These are phyloP conservation scores for Oenanthe sinensis DNA, from an alignment of 129 eudicot species.

Conservation along the genomic window DNA sequence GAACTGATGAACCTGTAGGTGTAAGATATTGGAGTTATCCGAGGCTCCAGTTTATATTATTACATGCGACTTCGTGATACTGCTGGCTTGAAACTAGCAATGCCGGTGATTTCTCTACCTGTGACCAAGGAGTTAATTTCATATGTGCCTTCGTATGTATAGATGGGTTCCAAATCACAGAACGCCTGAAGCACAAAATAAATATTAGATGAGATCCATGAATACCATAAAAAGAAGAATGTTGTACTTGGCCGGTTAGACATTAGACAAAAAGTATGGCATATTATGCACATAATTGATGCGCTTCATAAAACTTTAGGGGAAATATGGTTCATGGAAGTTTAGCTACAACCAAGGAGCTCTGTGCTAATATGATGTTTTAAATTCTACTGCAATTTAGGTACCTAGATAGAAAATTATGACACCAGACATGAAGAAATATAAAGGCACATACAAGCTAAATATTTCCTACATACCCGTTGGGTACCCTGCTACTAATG, in stretches of 20 bases:
- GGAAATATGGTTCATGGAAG: background rate
- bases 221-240: background rate
- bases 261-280: too few species aligned
- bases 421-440: background rate
- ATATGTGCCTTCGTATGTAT: constrained; percentile 92
- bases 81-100: constrained; percentile 88
- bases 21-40: background rate
- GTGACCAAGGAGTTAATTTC: constrained; percentile 93
- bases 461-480: background rate
- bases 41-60: constrained; percentile 8
- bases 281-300: too few species aligned
- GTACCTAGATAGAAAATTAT: background rate
- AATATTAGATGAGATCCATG: background rate
- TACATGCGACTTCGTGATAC: constrained; percentile 65
- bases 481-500: background rate
- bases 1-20: background rate
- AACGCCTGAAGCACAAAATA: constrained; percentile 52
- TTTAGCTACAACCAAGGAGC: background rate
- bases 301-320: background rate
- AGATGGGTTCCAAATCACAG: constrained; percentile 96
- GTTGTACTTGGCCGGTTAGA: background rate
- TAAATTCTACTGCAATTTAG: background rate
- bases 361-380: background rate
- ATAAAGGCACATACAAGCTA: background rate
- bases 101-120: constrained; percentile 79